Evolutionary conservation across 345 rosid species (phyloP).

Genomic region (Cochlearia excelsa): DNA sequence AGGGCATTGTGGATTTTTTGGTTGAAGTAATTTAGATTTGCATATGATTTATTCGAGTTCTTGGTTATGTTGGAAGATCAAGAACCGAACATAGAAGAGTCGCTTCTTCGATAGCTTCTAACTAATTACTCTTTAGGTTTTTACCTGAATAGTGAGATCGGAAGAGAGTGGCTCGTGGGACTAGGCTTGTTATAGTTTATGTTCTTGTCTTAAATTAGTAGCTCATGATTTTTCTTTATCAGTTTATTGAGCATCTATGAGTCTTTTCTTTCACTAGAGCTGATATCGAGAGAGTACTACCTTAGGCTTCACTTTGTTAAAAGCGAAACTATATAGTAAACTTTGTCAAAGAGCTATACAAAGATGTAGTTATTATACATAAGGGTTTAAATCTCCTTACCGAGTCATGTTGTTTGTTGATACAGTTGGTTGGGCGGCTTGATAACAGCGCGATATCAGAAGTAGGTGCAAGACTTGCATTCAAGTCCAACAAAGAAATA

Average conservation of each 20-base stretch:
- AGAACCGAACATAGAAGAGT: not conserved
- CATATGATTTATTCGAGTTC: not conserved
- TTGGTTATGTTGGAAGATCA: not conserved
- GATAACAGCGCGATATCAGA: conserved; percentile 96
- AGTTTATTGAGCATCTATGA: not conserved
- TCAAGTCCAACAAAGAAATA: conserved; percentile 91
- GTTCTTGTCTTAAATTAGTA: conserved; percentile 3
- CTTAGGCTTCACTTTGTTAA: not conserved
- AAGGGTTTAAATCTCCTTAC: not conserved
- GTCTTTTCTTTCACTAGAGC: not conserved
- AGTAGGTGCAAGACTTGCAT: conserved; percentile 80
- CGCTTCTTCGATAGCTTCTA: not conserved
- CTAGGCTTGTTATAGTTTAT: not conserved
- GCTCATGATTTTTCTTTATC: not conserved
- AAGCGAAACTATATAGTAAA: not conserved
- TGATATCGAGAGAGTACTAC: not conserved
- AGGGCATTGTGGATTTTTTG: no score
- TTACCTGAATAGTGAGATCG: not conserved
- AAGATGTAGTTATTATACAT: not conserved
- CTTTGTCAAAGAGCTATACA: not conserved
- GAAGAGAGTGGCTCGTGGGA: not conserved
- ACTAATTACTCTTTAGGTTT: not conserved
- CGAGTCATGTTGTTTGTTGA: conserved; percentile 6
- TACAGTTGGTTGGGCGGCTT: conserved; percentile 93
- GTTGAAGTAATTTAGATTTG: not conserved